These are phyloP conservation scores for Kodamaea arcana DNA, from an alignment of 1,139 yeast genomes.

Conservation along the genomic window DNA sequence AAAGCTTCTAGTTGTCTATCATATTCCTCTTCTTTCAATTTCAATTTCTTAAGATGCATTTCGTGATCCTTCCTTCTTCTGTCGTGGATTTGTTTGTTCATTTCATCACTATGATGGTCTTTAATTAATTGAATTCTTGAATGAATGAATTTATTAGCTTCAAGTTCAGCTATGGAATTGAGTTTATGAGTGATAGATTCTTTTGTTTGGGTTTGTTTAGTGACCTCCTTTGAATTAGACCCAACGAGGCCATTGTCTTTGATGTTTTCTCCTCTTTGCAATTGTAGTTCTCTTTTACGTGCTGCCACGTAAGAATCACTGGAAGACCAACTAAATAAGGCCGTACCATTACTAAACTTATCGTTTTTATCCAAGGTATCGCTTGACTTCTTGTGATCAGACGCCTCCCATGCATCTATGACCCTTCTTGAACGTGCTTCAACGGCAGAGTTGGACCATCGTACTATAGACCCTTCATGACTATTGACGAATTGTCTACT, in stretches of 20 bases:
- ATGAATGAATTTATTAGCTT: constrained; percentile 37
- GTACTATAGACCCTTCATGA: constrained; percentile 18
- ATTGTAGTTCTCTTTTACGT: constrained; percentile 26
- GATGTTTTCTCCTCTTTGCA: constrained; percentile 7
- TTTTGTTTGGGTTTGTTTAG: constrained; percentile 10
- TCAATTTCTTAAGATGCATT: constrained; percentile 31
- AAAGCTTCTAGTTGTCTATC: constrained; percentile 29
- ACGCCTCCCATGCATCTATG: constrained; percentile 27
- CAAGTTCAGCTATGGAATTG: constrained; percentile 29
- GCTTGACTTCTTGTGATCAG: constrained; percentile 10
- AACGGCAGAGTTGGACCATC: constrained; percentile 33
- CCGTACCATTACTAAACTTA: constrained; percentile 9
- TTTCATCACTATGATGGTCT: constrained; percentile 38
- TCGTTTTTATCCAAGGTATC: constrained; percentile 16
- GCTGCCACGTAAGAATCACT: constrained; percentile 37
- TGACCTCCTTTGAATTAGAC: neutral
- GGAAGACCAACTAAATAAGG: constrained; percentile 44
- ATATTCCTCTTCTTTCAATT: constrained; percentile 39
- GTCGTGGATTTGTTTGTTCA: constrained; percentile 36
- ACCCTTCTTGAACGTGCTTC: constrained; percentile 26
- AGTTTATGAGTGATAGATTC: constrained; percentile 23
- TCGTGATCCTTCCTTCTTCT: constrained; percentile 42
- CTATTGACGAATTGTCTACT: constrained; percentile 31
- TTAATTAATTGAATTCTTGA: constrained; percentile 36
- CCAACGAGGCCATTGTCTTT: neutral